Conservation (phyloP, 2,329 filamentous ascomycete genomes). For the Colletotrichum phormii region DNA sequence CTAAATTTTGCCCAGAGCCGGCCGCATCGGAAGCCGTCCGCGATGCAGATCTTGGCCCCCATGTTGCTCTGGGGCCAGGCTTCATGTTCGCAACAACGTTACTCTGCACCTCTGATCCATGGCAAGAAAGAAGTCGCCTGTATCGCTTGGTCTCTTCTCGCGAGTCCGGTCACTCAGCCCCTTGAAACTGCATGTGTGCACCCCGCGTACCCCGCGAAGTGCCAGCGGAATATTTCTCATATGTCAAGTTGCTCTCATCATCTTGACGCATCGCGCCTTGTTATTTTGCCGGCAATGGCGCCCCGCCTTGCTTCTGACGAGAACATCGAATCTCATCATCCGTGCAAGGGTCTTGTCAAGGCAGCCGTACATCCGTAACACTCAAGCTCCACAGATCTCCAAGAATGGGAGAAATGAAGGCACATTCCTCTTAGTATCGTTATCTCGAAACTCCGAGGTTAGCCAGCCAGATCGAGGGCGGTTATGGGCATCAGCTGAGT, state of each 20-base stretch:
- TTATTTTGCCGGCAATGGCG: slow-evolving; percentile 7
- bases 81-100: slow-evolving; percentile 10
- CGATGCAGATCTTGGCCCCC: slow-evolving; percentile 19
- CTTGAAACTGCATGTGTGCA: slow-evolving; percentile 20
- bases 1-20: slow-evolving; percentile 8
- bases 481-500: slow-evolving; percentile 71
- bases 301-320: slow-evolving; percentile 2
- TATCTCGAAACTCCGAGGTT: neutral
- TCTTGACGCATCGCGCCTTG: slow-evolving; percentile 12
- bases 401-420: slow-evolving; percentile 12
- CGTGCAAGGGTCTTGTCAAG: slow-evolving; percentile 9
- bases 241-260: slow-evolving; percentile 7
- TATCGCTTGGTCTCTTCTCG: slow-evolving; percentile 7
- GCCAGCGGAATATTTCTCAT: slow-evolving; percentile 3
- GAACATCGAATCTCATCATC: neutral
- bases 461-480: neutral
- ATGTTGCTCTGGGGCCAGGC: slow-evolving; percentile 14
- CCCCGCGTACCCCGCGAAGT: slow-evolving; percentile 12
- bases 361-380: neutral
- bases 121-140: slow-evolving; percentile 3
- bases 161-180: slow-evolving; percentile 8
- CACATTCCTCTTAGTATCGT: slow-evolving; percentile 8
- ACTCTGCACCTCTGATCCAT: neutral
- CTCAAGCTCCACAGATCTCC: slow-evolving; percentile 4
- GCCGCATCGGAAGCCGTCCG: slow-evolving; percentile 21